Percentiles rank a stretch among this genome's conserved stretches.
Conservation (phyloP, 306 rosid species). For the Cucurbita pepo region DNA sequence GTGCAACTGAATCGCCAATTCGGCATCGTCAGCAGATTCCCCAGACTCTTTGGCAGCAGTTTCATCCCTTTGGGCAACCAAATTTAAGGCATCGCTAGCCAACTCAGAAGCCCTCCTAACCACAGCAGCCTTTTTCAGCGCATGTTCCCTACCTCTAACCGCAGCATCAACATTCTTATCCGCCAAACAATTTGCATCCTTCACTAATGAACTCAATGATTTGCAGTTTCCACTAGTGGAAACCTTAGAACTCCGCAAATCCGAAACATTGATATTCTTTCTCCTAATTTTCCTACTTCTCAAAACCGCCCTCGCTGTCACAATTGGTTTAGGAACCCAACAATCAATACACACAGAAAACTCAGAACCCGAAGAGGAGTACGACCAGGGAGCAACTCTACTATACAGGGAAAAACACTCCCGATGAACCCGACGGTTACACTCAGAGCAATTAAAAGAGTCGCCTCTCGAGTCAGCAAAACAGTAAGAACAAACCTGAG, state of each 20-base stretch:
- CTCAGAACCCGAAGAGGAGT: constrained; percentile 22
- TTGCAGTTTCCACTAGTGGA: neutral
- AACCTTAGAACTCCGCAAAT: constrained; percentile 24
- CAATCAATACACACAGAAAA: constrained; percentile 52
- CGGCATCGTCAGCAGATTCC: constrained; percentile 20
- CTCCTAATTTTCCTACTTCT: constrained; percentile 14
- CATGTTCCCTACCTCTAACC: neutral
- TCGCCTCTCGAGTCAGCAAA: constrained; percentile 19
- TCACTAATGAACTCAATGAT: constrained; percentile 23
- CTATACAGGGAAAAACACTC: constrained; percentile 25
- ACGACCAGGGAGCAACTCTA: constrained; percentile 32
- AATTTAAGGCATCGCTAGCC: constrained; percentile 25
- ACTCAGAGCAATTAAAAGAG: constrained; percentile 24
- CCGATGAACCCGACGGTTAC: constrained; percentile 39
- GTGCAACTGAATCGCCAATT: constrained; percentile 23
- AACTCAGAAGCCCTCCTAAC: constrained; percentile 24
- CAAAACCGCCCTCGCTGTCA: constrained; percentile 15
- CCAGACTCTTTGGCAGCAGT: constrained; percentile 9
- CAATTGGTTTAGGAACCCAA: constrained; percentile 50
- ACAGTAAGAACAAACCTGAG: constrained; percentile 60
- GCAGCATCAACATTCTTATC: constrained; percentile 21
- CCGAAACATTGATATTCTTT: constrained; percentile 10
- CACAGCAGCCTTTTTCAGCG: constrained; percentile 8
- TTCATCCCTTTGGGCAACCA: constrained; percentile 12
- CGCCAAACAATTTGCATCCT: constrained; percentile 18